A percentile compares a stretch with the other conserved stretches of the same genome.
Conservation (phyloP, 2,329 filamentous ascomycete species). For the Malbranchea cinnamomea region DNA sequence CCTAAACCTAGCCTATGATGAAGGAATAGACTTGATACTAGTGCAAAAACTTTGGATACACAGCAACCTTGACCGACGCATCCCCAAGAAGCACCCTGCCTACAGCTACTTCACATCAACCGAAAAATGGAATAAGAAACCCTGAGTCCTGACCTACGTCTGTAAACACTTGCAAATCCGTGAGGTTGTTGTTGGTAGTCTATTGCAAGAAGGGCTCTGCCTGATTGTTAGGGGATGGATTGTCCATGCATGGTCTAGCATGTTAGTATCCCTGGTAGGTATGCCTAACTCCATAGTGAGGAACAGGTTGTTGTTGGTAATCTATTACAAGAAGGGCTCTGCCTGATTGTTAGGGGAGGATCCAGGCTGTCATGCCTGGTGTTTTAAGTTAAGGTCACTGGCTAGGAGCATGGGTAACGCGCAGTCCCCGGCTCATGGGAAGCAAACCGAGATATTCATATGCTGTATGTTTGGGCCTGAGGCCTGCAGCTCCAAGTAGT, state of each 20-base stretch:
- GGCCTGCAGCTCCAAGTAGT: constrained; percentile 1
- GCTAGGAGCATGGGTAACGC: not conserved
- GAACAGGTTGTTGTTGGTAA: not conserved
- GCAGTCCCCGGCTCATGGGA: not conserved
- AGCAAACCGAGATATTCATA: not conserved
- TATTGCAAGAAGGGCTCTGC: too few relatives aligned
- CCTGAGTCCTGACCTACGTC: constrained; percentile 1
- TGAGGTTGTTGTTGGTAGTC: too few relatives aligned
- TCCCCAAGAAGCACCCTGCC: constrained; percentile 1
- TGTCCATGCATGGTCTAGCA: not conserved
- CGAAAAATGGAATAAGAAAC: constrained; percentile 1
- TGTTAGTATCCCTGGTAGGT: not conserved
- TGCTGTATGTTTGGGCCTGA: not conserved
- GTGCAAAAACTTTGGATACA: not conserved
- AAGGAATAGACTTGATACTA: not conserved
- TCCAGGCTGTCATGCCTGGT: constrained; percentile 1
- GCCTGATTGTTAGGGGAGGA: not conserved
- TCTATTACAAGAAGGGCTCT: constrained; percentile 1
- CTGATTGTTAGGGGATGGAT: too few relatives aligned
- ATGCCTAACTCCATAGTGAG: constrained; percentile 1
- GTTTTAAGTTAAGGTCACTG: constrained; percentile 1
- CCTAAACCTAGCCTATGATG: constrained; percentile 1
- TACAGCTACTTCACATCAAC: not conserved
- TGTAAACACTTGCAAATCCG: constrained; percentile 1
- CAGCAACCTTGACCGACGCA: not conserved